Evolutionary conservation across 2,329 filamentous ascomycete genomes (phyloP).

Genomic region (Penicillium sp.): DNA sequence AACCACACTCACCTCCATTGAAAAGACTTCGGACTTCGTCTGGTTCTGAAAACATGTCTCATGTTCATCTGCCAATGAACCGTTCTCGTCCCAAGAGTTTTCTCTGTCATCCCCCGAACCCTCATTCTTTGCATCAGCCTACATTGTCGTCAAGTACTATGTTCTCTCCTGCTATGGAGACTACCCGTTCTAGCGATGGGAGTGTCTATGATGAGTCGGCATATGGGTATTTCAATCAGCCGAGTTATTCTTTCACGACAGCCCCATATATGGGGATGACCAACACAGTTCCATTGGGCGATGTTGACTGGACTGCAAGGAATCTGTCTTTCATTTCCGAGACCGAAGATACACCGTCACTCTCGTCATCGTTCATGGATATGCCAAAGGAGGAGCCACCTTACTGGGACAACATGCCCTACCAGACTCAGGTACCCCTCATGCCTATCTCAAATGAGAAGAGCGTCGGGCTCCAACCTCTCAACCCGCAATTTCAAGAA

Average conservation of each 20-base stretch:
- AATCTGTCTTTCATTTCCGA: conserved; percentile 11
- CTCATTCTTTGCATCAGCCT: not conserved
- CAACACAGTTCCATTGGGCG: not conserved
- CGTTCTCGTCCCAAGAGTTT: not conserved
- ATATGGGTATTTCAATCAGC: not conserved
- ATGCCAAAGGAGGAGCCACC: not conserved
- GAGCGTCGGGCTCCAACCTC: not conserved
- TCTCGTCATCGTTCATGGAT: conserved; percentile 5
- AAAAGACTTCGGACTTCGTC: not conserved
- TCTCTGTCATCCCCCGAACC: not conserved
- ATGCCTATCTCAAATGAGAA: not conserved
- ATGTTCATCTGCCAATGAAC: not conserved
- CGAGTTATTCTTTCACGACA: not conserved
- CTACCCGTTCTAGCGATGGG: not conserved
- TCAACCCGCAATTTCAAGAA: not conserved
- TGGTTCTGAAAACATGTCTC: not conserved
- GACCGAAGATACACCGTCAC: conserved; percentile 9
- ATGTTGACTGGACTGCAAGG: not conserved
- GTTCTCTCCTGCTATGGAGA: not conserved
- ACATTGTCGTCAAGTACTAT: not conserved
- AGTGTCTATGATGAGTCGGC: not conserved
- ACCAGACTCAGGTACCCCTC: not conserved
- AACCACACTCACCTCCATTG: not conserved
- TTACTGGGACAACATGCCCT: not conserved
- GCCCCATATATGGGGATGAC: not conserved